Evolutionary conservation across 2,329 filamentous ascomycete species (phyloP), one percentile per base, ranked within the genome.

Genomic region (Exophiala xenobiotica): DNA sequence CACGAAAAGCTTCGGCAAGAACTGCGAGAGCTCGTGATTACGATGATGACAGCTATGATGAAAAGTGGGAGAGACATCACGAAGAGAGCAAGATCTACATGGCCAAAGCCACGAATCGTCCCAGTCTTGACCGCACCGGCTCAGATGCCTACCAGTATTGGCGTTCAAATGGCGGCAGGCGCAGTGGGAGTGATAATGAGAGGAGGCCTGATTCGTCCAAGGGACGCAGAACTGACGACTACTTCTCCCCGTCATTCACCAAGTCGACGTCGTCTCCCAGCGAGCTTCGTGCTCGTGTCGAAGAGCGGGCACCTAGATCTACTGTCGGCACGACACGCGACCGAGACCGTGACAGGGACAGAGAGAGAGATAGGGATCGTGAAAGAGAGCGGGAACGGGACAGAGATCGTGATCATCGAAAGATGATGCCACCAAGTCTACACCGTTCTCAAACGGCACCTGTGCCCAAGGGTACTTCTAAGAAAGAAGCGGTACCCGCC

Each of bases 81-180:
- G 57, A 54, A 37, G 60, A 58, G 20, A 68, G 68, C 9, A 61
- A 64, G 46, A 64, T 69, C 42, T 74, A 75, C 56, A 74, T 75
- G 42, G 42, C 50, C 18, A 55, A 59, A 37, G 56, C 59, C 3
- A 49, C 35, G 7, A 56, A 56, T 27, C 53, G 53, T n/a, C 53
- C 53, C 6, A 43, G 22, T 24, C 26, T 56, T 35, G 53, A 53
- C 3, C 42, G 56, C n/a, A 26, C 22, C 20, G 49, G 29, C 7
- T 58, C 56, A 22, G 49, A 49, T 22, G 49, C 52, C 9, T 56
- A 53, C 37, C 47, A 58, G 16, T 58, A 53, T 39, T 56, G 53
- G 56, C 33, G 26, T 6, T 38, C 39, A 46, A 41, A 31, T 12
- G 23, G 40, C n/a, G 51, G 49, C 42, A 56, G 56, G 6, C 51